These are phyloP conservation scores for Trichoderma asperellum DNA, from an alignment of 2,329 filamentous ascomycete genomes.

Conservation along the genomic window DNA sequence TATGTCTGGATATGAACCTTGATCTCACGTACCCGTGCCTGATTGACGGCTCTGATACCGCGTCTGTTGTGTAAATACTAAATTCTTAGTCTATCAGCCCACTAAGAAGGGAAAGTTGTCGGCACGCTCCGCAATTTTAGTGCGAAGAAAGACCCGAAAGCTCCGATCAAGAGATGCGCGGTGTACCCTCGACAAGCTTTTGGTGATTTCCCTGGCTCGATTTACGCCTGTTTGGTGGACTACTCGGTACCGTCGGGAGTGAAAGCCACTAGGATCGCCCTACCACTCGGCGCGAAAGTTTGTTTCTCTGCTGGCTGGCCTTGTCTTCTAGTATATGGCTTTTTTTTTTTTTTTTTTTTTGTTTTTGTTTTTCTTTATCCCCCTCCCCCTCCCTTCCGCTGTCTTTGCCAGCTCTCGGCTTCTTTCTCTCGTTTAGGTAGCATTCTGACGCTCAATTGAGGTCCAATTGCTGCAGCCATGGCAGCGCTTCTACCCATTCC, in stretches of 20 bases:
- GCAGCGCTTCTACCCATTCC: conserved; percentile 7
- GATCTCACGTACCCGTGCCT: background rate
- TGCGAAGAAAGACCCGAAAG: conserved; percentile 1
- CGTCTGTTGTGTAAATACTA: background rate
- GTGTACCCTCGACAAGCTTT: background rate
- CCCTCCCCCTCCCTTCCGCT: background rate
- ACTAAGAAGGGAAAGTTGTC: background rate
- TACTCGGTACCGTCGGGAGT: conserved; percentile 15
- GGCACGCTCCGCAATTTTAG: conserved; percentile 23
- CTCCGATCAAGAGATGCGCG: conserved; percentile 1
- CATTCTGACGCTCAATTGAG: background rate
- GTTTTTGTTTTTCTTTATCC: background rate
- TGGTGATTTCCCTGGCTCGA: background rate
- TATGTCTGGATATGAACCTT: background rate
- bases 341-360: background rate
- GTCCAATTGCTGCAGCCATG: conserved; percentile 5
- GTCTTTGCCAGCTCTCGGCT: background rate
- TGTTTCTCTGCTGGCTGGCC: background rate
- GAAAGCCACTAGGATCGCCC: background rate
- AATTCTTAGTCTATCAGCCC: background rate
- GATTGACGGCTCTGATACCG: too few species aligned
- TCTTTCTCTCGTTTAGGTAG: background rate
- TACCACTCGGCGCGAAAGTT: conserved; percentile 9
- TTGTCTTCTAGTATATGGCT: background rate
- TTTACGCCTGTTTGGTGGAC: background rate